Evolutionary conservation across 805 yeast species (phyloP).

Genomic region (Yarrowia deformans): DNA sequence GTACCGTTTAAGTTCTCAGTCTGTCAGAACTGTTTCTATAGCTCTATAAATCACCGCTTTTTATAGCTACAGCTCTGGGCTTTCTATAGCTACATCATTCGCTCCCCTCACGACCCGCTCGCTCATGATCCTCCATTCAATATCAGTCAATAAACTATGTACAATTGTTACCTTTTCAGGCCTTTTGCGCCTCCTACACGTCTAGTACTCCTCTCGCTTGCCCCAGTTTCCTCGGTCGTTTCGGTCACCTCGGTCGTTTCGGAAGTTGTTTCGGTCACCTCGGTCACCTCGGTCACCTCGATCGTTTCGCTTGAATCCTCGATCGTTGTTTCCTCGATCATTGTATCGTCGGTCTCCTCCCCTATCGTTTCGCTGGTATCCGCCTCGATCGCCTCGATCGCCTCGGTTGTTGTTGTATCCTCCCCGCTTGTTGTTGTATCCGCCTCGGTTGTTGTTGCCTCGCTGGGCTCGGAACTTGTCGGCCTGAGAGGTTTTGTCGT

Average conservation of each 20-base stretch:
- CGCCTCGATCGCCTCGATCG: slow-evolving; percentile 5
- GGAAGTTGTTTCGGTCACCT: too few relatives aligned
- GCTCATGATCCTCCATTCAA: neutral
- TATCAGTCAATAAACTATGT: slow-evolving; percentile 27
- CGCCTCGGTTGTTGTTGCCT: slow-evolving; percentile 1
- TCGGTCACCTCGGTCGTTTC: slow-evolving; percentile 14
- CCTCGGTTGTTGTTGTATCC: neutral
- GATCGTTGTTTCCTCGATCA: neutral
- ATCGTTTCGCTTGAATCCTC: neutral
- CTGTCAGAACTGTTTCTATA: too few relatives aligned
- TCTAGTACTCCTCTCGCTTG: slow-evolving; percentile 10
- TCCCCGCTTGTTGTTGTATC: neutral
- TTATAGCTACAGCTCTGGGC: too few relatives aligned
- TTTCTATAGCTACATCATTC: neutral
- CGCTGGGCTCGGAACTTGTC: neutral
- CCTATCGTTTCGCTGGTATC: too few relatives aligned
- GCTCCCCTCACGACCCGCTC: too few relatives aligned
- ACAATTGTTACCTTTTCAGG: neutral
- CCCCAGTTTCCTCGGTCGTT: slow-evolving; percentile 23
- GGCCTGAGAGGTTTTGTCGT: neutral
- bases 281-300: neutral
- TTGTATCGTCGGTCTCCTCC: neutral
- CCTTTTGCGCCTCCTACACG: too few relatives aligned
- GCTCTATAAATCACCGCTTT: too few relatives aligned
- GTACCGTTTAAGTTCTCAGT: too few relatives aligned